Base-by-base conservation (phyloP, 345 rosid species). In the Microthlaspi erraticum region DNA sequence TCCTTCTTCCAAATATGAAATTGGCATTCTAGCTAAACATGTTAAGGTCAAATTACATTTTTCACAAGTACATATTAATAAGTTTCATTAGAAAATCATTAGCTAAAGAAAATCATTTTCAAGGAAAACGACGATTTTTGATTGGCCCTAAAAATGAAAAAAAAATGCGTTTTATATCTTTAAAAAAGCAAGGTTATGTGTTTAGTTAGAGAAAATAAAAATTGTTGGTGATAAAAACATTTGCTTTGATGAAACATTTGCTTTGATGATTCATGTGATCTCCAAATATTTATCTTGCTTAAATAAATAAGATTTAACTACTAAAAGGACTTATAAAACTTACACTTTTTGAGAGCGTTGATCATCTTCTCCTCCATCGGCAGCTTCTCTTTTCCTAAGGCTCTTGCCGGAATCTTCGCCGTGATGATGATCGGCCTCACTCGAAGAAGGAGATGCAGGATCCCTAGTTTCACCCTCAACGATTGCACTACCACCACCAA, bases 371-470 rank as follows among this genome's bases (percentile, higher is more conserved):
- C 36, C 71, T 64, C 82, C 77, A 72, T 85, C 44, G 46, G 44
- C 63, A 66, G 74, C 69, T 31, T 59, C 67, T 60, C 42, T 51
- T 59, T 81, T 83, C 64, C 56, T 78, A 58, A 11, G 70, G 9
- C 52, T 79, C 77, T 81, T 84, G 61, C 73, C 58, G 5, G 88
- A 82, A 66, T 79, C 89, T 49, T 86, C 85, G 42, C 81, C 83
- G 5, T 66, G 81, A 19, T 76, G 62, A 67, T 60, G 82, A 44
- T 84, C 85, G 1, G 82, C 90, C 64, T 84, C 90, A 48, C 74
- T 80, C 1, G 87, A 84, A 68, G 84, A 84, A 63, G 91, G 83
- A 67, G 86, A 64, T 6, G 82, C 72, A 50, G 91, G 83, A 73
- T 78, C 86, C 20, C 81, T 79, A 45, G 77, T 71, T 10, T 70